Conservation (phyloP, 31 red algal species). For the Bonnemaisonia californica region DNA sequence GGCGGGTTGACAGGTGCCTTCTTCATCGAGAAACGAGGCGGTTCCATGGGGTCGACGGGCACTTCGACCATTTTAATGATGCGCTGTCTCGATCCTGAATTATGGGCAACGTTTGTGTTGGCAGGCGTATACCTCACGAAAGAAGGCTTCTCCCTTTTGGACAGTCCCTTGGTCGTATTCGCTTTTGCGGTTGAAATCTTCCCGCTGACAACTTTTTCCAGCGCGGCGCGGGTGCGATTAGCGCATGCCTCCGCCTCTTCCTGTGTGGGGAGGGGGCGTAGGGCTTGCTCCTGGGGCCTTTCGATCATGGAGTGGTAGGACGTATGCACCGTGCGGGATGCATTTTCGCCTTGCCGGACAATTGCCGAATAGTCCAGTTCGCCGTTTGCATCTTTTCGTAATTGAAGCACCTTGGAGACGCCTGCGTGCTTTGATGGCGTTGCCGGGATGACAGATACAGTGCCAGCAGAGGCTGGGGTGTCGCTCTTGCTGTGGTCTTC, state of each 20-base stretch:
- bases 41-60: constrained; percentile 74
- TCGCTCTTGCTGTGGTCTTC: neutral
- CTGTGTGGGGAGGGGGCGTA: constrained; percentile 37
- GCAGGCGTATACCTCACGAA: constrained; percentile 84
- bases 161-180: constrained; percentile 4
- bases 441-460: neutral
- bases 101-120: constrained; percentile 27
- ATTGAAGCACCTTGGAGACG: neutral
- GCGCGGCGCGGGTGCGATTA: constrained; percentile 59
- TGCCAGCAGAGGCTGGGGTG: neutral
- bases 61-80: constrained; percentile 78
- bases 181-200: constrained; percentile 41
- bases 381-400: neutral
- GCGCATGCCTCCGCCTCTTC: constrained; percentile 42
- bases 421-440: neutral
- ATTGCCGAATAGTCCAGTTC: constrained; percentile 64
- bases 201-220: constrained; percentile 47
- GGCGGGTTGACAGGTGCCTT: constrained; percentile 77
- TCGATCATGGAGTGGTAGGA: constrained; percentile 55
- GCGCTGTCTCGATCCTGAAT: constrained; percentile 47
- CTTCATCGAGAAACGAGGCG: constrained; percentile 63
- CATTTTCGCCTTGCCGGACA: constrained; percentile 62
- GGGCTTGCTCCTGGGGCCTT: constrained; percentile 41
- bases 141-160: constrained; percentile 17
- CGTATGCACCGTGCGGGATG: constrained; percentile 52